phyloP scores from a whole-genome alignment of 2,329 filamentous ascomycete genomes.

The Phialophora tarda region DNA sequence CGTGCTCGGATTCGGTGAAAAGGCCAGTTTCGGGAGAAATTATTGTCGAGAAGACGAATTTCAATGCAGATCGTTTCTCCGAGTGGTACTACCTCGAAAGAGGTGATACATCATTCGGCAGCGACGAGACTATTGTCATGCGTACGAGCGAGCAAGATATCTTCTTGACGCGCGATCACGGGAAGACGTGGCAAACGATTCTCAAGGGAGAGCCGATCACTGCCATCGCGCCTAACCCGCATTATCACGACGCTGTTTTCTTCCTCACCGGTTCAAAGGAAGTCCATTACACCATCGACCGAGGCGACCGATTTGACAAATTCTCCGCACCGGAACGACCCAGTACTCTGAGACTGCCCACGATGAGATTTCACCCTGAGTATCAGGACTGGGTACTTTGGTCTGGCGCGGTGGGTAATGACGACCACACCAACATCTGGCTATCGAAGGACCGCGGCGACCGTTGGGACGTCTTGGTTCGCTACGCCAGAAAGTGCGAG shows the following conservation, averaged over 20 bases:
- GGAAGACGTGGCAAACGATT: constrained; percentile 79
- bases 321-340: constrained; percentile 73
- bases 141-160: constrained; percentile 65
- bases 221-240: constrained; percentile 75
- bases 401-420: constrained; percentile 68
- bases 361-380: constrained; percentile 81
- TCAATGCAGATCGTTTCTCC: constrained; percentile 63
- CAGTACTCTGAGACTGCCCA: constrained; percentile 55
- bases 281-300: constrained; percentile 81
- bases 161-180: constrained; percentile 81
- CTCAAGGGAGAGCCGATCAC: constrained; percentile 72
- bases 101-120: constrained; percentile 64
- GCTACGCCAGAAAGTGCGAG: constrained; percentile 80
- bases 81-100: constrained; percentile 80
- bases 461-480: constrained; percentile 76
- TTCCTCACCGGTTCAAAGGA: constrained; percentile 74
- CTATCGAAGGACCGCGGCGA: constrained; percentile 77
- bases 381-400: constrained; percentile 91
- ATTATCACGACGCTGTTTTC: constrained; percentile 84
- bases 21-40: constrained; percentile 70
- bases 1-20: constrained; percentile 69
- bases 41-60: constrained; percentile 63
- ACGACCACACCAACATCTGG: constrained; percentile 76
- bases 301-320: constrained; percentile 72
- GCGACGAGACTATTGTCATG: constrained; percentile 76